These are phyloP conservation scores for Letharia lupina DNA, from an alignment of 495 filamentous ascomycete genomes.

Conservation along the genomic window DNA sequence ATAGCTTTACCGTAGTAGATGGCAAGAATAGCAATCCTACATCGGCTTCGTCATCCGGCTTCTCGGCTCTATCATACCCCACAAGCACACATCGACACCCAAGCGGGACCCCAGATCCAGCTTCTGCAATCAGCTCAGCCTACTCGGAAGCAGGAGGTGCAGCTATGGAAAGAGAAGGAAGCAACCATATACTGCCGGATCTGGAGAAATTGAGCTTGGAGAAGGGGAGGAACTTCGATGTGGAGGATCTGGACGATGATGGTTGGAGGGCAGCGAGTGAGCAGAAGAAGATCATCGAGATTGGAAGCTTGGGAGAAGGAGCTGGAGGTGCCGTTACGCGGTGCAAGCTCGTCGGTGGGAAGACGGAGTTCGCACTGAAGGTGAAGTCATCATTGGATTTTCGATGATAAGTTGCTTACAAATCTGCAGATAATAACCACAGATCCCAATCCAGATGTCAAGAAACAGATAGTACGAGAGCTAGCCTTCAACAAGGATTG, in stretches of 20 bases:
- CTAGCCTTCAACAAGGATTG: slow-evolving; percentile 96
- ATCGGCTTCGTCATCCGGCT: slow-evolving; percentile 76
- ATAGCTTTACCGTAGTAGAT: slow-evolving; percentile 66
- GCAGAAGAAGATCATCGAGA: slow-evolving; percentile 75
- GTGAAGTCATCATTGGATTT: slow-evolving; percentile 39
- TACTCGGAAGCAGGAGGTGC: slow-evolving; percentile 66
- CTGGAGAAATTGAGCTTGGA: slow-evolving; percentile 68
- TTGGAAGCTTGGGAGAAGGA: slow-evolving; percentile 88
- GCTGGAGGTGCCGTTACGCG: slow-evolving; percentile 92
- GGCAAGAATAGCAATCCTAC: slow-evolving; percentile 65
- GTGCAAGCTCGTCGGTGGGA: slow-evolving; percentile 78
- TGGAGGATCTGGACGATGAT: slow-evolving; percentile 89
- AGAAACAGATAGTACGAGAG: slow-evolving; percentile 94
- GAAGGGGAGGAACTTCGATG: slow-evolving; percentile 72
- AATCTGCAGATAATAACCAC: slow-evolving; percentile 80
- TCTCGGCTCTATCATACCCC: slow-evolving; percentile 39
- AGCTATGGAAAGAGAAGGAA: slow-evolving; percentile 68
- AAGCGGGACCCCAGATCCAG: slow-evolving; percentile 68
- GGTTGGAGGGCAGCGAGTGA: slow-evolving; percentile 89
- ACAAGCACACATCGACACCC: slow-evolving; percentile 38
- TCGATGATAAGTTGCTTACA: slow-evolving; percentile 9
- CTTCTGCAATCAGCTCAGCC: slow-evolving; percentile 76
- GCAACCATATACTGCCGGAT: slow-evolving; percentile 57
- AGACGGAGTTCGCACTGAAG: slow-evolving; percentile 94
- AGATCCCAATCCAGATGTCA: slow-evolving; percentile 93